These are phyloP conservation scores for Aspergillus niger DNA, from an alignment of 2,329 filamentous ascomycete genomes.

Conservation along the genomic window DNA sequence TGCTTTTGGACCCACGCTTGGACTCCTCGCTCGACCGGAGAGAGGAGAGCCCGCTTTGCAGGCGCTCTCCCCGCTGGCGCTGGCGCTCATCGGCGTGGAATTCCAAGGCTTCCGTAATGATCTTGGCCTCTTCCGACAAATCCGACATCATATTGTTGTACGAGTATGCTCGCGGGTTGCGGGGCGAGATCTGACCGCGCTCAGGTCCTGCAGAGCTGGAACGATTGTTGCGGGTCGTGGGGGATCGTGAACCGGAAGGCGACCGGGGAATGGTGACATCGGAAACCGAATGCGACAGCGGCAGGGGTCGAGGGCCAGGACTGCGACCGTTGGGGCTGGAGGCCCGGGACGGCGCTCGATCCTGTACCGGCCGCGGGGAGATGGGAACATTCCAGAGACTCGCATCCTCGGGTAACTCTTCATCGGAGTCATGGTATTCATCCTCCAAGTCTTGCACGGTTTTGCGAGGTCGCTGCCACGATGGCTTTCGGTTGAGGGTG, in stretches of 20 bases:
- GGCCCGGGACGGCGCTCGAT: conserved; percentile 42
- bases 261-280: conserved; percentile 28
- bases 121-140: conserved; percentile 61
- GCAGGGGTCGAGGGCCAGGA: conserved; percentile 44
- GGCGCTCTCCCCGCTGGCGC: conserved; percentile 47
- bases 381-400: conserved; percentile 55
- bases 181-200: conserved; percentile 43
- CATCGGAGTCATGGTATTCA: conserved; percentile 54
- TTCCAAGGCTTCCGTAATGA: conserved; percentile 62
- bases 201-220: conserved; percentile 46
- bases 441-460: conserved; percentile 51
- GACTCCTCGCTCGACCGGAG: conserved; percentile 42
- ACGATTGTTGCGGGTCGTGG: conserved; percentile 35
- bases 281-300: conserved; percentile 43
- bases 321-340: conserved; percentile 47
- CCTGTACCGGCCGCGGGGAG: conserved; percentile 47
- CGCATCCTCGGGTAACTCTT: conserved; percentile 53
- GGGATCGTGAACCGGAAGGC: conserved; percentile 23
- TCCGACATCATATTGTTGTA: conserved; percentile 61
- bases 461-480: conserved; percentile 49
- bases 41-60: conserved; percentile 47
- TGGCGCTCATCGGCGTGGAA: conserved; percentile 56
- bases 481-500: conserved; percentile 37
- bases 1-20: conserved; percentile 38
- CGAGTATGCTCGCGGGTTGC: conserved; percentile 55